These are phyloP conservation scores for Aspergillus saccharolyticus DNA, from an alignment of 495 filamentous ascomycete genomes.

Conservation along the genomic window DNA sequence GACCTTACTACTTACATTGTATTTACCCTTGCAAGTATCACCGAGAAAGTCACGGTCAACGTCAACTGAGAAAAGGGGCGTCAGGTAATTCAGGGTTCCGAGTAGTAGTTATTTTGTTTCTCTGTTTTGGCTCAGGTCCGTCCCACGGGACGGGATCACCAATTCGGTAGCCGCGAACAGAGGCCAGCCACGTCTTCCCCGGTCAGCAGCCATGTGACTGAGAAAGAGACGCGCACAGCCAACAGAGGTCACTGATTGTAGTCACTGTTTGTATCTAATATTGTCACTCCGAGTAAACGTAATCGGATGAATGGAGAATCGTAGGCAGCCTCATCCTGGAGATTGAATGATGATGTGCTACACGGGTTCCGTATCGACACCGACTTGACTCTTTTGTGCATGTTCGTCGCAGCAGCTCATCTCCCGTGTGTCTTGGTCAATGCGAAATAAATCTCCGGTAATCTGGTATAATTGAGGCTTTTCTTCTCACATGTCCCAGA, in stretches of 20 bases:
- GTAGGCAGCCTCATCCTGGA: background rate
- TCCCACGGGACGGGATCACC: slow-evolving; percentile 16
- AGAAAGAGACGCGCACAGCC: background rate
- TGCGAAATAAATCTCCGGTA: background rate
- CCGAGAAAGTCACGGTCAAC: too few species aligned
- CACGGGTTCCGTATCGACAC: background rate
- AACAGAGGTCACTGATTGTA: background rate
- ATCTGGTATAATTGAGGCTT: background rate
- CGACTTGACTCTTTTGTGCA: background rate
- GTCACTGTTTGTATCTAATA: background rate
- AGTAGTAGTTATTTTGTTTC: background rate
- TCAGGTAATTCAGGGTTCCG: too few species aligned
- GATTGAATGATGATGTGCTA: background rate
- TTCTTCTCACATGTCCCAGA: background rate
- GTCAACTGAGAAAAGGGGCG: slow-evolving; percentile 18
- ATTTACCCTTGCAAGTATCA: too few species aligned
- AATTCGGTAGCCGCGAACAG: slow-evolving; percentile 16
- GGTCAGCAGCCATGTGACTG: slow-evolving; percentile 24
- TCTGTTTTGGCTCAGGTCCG: slow-evolving; percentile 5
- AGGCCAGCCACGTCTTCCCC: slow-evolving; percentile 26
- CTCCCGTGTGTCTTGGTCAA: too few species aligned
- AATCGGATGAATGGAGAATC: background rate
- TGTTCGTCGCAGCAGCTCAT: background rate
- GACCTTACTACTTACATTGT: too few species aligned
- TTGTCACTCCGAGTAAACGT: background rate